Base-by-base conservation (phyloP, 495 filamentous ascomycete species). In the Penicillium bialowiezense region DNA sequence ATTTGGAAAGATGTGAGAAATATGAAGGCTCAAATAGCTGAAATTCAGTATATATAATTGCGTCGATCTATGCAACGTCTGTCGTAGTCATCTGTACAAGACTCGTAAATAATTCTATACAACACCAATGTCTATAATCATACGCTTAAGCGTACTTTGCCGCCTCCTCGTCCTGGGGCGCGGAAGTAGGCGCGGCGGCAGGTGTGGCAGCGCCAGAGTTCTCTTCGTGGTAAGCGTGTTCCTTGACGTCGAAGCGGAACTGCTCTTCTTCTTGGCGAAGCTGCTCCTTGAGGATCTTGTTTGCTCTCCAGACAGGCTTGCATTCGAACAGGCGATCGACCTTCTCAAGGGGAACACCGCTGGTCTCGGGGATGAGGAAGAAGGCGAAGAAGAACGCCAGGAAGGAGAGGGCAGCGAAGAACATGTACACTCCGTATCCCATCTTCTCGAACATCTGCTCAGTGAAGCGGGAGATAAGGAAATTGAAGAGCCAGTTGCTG, bases 401-500 rank as follows among this genome's bases (percentile, higher is more conserved):
- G 17, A 87, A 68, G 75, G 88, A 88, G 48, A 89, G 70, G 0
- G 78, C 75, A 3, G 84, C 85, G 59, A 90, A 89, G 74, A 89
- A 88, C 63, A 88, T 87, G 66, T 86, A 90, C 2, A 88, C 85
- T 23, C 85, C 86, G 63, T 85, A 86, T 14, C 70, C 70, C 77
- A 88, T 85, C 18, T 61, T 73, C 20, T 75, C 63, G 66, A 90
- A 88, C 83, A 89, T 89, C 57, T 90, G 83, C 15, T 83, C 80
- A 0, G 84, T 88, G 65, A 87, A 88, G 28, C 85, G 77, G 1
- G 77, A 77, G 49, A 90, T 72, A 59, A 88, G 77, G 70, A 89
- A 89, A 69, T 88, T 87, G 73, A 79, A 86, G 43, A 88, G 78
- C 85, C 85, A 89, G 69, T 89, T 87, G 56, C 79, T 84, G 19